Base-by-base conservation (phyloP, 768 basidiomycete species). In the Jaapia argillacea region DNA sequence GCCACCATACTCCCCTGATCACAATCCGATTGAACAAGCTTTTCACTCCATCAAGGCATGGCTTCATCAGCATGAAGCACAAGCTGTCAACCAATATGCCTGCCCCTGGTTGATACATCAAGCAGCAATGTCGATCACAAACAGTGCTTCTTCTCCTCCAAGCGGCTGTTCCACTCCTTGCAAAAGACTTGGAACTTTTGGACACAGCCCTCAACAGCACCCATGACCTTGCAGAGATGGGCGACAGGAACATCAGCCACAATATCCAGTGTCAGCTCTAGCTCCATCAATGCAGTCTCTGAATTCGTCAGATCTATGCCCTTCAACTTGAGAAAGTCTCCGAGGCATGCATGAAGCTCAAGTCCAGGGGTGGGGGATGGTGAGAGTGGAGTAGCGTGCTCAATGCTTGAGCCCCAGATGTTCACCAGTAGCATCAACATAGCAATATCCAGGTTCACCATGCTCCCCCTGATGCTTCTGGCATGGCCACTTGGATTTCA, bases 11-110 rank as follows among this genome's bases (percentile, higher is more conserved):
- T 69, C 66, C 0, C 66, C 65, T 0, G 65, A 69, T 36, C 42
- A 63, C 27, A 67, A 69, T 37, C 66, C 67, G 0, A 66, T 66
- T 14, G 59, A 69, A 45, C 61, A 66, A 43, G 64, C 62, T 0
- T 68, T 68, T 43, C 64, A 60, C 1, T 54, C 58, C 40, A 56
- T 67, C 51, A 67, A 68, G 39, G 14, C 45, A 1, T 53, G 36
- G n/a, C 52, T 66, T 27, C 50, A 49, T 3, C 41, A 55, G 1
- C 47, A 65, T 36, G 26, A 47, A 12, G 50, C 2, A 40, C 48
- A 23, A 4, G 31, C 16, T 16, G 24, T 28, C 27, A 45, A 22
- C 25, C 43, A 33, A 44, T 50, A 20, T 40, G 37, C 36, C 51
- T 51, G 0, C 51, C 62, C 27, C 40, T 61, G 22, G 58, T 44